Base-by-base conservation (phyloP, 78 protist species). In the Cavenderia fasciculata region DNA sequence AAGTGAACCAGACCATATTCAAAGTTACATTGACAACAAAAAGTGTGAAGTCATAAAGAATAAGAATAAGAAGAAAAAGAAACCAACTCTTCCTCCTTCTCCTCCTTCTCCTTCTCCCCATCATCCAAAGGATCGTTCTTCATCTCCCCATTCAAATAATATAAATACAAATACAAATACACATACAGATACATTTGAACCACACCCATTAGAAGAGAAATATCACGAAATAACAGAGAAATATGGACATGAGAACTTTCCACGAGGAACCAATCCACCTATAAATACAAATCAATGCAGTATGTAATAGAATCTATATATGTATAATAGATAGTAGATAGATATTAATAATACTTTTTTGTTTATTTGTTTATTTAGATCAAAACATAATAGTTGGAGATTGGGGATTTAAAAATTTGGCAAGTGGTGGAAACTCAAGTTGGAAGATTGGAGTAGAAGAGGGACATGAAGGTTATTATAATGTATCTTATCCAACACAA, bases 371-470 rank as follows among this genome's bases (percentile, higher is more conserved):
- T 65, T 65, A n/a, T 41, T n/a, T 25, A 68, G 75, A 68, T 16
- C 33, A 68, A 46, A 31, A 68, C 16, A 68, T 44, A 5, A 27
- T 68, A 16, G 0, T 49, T 34, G 27, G 27, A 68, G 75, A 68
- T 68, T 68, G 75, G 75, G 75, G 75, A 0, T 68, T 68, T 44
- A 7, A 43, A 44, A 16, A 68, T 10, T 68, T 68, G 34, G 14
- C 7, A 43, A 18, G n/a, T 12, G 12, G 12, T 47, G 12, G 12
- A 43, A 23, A 52, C 23, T 38, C 25, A 27, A 4, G 1, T 16
- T 25, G 23, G 34, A 34, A 14, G 2, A 25, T 5, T 33, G 44
- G 27, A 44, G 10, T 23, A 43, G 29, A 52, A 5, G 2, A n/a
- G 38, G 0, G 23, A 1, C n/a, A 44, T 44, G 16, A 38, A 25